Conservation (phyloP, 2,329 filamentous ascomycete genomes). For the Decorospora gaudefroyi region DNA sequence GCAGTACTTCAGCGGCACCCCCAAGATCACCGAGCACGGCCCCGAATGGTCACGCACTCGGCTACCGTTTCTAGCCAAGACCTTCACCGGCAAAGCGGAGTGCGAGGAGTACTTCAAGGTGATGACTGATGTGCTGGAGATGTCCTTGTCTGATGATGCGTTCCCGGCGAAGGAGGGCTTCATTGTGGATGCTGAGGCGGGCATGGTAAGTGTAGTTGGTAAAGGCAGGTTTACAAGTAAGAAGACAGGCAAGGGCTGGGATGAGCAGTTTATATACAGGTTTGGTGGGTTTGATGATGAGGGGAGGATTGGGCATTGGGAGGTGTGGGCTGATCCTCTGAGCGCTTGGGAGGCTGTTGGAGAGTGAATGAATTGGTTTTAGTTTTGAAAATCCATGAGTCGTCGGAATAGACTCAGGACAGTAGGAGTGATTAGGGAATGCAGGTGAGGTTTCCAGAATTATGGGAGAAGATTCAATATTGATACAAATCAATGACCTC, state of each 20-base stretch:
- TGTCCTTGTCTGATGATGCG: constrained; percentile 37
- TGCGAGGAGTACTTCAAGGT: constrained; percentile 50
- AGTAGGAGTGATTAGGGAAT: no score
- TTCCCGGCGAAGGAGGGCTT: constrained; percentile 43
- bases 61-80: constrained; percentile 49
- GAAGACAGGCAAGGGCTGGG: constrained; percentile 49
- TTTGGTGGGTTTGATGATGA: constrained; percentile 49
- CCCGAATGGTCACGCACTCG: constrained; percentile 45
- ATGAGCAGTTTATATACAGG: constrained; percentile 50
- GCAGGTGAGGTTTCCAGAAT: no score
- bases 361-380: no score
- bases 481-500: no score
- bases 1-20: constrained; percentile 32
- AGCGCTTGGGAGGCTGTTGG: constrained; percentile 50
- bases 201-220: constrained; percentile 46
- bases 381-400: no score
- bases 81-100: constrained; percentile 39
- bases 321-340: constrained; percentile 53
- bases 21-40: constrained; percentile 51
- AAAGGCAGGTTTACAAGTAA: constrained; percentile 42
- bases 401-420: no score
- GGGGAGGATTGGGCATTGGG: constrained; percentile 50
- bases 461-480: background rate
- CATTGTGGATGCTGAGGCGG: constrained; percentile 46
- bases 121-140: constrained; percentile 41